phyloP scores from a whole-genome alignment of 176 grass and related monocot genomes.

The Rhipidocladum racemiflorum region DNA sequence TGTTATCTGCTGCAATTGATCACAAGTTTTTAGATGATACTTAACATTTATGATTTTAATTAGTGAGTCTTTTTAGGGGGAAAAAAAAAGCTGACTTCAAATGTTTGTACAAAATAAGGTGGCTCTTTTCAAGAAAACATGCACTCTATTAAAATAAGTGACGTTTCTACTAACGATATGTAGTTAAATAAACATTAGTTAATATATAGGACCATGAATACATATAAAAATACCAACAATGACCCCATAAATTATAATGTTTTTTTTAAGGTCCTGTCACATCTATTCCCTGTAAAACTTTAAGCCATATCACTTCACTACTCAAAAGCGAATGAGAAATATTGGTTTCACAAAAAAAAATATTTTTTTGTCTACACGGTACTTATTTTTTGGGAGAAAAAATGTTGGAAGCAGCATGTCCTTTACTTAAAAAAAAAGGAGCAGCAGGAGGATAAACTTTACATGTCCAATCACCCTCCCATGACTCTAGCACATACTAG shows the following conservation, averaged over 20 bases:
- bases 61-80: no score
- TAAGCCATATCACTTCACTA: neutral
- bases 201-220: no score
- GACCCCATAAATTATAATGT: no score
- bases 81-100: no score
- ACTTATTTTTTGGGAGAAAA: neutral
- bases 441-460: neutral
- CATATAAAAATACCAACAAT: no score
- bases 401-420: neutral
- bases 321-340: neutral
- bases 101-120: no score
- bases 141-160: no score
- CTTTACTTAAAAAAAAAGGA: neutral
- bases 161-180: no score
- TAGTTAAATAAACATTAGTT: no score
- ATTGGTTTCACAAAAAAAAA: neutral
- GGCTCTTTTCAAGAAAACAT: no score
- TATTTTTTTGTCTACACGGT: neutral
- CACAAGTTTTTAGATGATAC: neutral
- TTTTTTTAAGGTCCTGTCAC: neutral
- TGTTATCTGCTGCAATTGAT: neutral
- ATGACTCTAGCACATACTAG: neutral
- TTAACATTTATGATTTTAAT: no score
- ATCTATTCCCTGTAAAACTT: neutral
- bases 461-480: slow-evolving; percentile 24